These are phyloP conservation scores for Cicer yamashitae DNA, from an alignment of 306 rosid genomes.

Conservation along the genomic window DNA sequence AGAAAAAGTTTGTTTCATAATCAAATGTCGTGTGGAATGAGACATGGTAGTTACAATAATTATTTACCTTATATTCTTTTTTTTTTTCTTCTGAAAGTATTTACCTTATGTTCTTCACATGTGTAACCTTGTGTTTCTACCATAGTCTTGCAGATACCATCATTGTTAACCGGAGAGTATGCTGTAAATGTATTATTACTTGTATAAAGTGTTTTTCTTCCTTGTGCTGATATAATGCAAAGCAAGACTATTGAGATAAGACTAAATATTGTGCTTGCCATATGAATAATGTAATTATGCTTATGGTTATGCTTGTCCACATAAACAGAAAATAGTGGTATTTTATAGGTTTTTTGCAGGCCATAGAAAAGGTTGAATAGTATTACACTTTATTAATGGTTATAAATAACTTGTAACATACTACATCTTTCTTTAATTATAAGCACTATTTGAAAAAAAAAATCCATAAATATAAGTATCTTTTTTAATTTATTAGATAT, in stretches of 20 bases:
- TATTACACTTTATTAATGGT: not conserved
- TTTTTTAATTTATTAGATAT: too few relatives aligned
- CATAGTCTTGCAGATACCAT: conserved; percentile 65
- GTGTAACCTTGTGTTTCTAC: conserved; percentile 65
- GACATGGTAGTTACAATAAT: not conserved
- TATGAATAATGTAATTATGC: conserved; percentile 4
- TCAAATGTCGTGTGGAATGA: not conserved
- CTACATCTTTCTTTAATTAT: too few relatives aligned
- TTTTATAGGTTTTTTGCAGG: conserved; percentile 16
- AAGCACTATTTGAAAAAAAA: too few relatives aligned
- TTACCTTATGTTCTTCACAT: conserved; percentile 73
- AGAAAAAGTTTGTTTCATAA: not conserved
- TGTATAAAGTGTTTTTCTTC: conserved; percentile 38
- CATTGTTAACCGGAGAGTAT: conserved; percentile 8
- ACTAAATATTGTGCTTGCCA: conserved; percentile 28
- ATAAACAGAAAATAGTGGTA: not conserved
- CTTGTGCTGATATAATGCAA: conserved; percentile 35
- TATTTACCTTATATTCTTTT: not conserved
- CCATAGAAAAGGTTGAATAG: too few relatives aligned
- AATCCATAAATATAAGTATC: too few relatives aligned
- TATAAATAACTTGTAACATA: not conserved
- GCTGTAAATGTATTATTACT: conserved; percentile 12
- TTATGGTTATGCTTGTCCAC: not conserved
- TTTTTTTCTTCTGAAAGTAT: too few relatives aligned
- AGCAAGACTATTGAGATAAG: conserved; percentile 36